phyloP scores from a whole-genome alignment of 2,329 filamentous ascomycete genomes.

The Penicillium occitanis region DNA sequence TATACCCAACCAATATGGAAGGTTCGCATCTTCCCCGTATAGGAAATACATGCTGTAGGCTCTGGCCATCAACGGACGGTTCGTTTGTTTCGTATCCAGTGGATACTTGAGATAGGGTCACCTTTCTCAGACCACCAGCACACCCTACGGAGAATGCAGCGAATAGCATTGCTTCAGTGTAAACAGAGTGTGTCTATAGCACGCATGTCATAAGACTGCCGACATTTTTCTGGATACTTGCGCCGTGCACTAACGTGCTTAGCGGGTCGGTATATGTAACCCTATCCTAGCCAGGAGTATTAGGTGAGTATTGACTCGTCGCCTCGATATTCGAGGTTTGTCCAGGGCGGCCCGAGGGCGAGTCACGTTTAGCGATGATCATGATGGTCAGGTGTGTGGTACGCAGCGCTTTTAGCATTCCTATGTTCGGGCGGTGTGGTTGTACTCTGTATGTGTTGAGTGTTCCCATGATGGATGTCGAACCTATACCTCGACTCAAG shows the following conservation, averaged over 20 bases:
- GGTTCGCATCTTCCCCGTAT: background rate
- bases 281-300: background rate
- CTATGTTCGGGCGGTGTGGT: background rate
- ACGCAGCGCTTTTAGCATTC: background rate
- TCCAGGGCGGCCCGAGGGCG: background rate
- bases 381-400: background rate
- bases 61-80: background rate
- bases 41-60: background rate
- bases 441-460: background rate
- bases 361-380: background rate
- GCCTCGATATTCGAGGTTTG: background rate
- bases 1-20: background rate
- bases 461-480: background rate
- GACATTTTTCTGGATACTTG: background rate
- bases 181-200: background rate
- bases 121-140: background rate
- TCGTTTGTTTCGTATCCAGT: background rate
- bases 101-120: background rate
- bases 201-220: constrained; percentile 1
- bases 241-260: background rate
- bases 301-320: background rate
- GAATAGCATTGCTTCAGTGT: background rate
- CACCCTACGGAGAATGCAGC: background rate
- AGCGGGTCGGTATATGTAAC: constrained; percentile 2
- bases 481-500: background rate